Base-by-base conservation (phyloP, 2,329 filamentous ascomycete species). In the Microsporum audouinii region DNA sequence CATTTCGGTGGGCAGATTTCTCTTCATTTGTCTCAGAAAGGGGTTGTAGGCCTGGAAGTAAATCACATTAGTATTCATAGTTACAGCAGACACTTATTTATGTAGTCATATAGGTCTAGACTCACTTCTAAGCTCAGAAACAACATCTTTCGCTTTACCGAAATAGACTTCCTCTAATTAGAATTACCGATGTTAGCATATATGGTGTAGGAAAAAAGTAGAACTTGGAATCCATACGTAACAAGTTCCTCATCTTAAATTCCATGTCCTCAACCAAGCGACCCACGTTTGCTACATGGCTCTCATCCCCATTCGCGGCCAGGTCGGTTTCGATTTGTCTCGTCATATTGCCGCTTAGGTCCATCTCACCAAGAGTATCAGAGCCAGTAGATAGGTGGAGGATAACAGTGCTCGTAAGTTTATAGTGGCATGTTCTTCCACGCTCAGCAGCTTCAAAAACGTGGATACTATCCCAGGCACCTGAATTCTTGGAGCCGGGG, bases 251-350 rank as follows among this genome's bases (percentile, higher is more conserved):
- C 94, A 99, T 97, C 82, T 96, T 96, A 73, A 96, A 84, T 79
- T 99, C 94, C 94, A 99, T 97, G 75, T 99, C 94, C 80, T 99
- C 94, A 59, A 99, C 91, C 71, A 99, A 81, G 65, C 87, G 83
- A 62, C 94, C 94, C 63, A 97, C 89, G 76, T 99, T 99, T 68
- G 88, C 89, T 68, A 99, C 94, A 79, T 99, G 94, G 74, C 88
- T 90, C 67, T 88, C 87, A 75, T 97, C 92, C 69, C 87, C 88
- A 68, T 95, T 90, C 41, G 96, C 89, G 6, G 89, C 84, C 72
- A 96, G 80, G 75, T 97, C 91, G 71, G 88, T 85, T 79, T 99
- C 92, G 59, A 96, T 85, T 80, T 99, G 94, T 64, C 94, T 85
- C 62, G 94, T 97, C 91, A 99, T 94, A 79, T 97, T 97, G 67